A percentile compares a stretch with the other conserved stretches of the same genome.
These are phyloP conservation scores for Parachaetomium inaequale DNA, from an alignment of 495 filamentous ascomycete species.

Conservation along the genomic window DNA sequence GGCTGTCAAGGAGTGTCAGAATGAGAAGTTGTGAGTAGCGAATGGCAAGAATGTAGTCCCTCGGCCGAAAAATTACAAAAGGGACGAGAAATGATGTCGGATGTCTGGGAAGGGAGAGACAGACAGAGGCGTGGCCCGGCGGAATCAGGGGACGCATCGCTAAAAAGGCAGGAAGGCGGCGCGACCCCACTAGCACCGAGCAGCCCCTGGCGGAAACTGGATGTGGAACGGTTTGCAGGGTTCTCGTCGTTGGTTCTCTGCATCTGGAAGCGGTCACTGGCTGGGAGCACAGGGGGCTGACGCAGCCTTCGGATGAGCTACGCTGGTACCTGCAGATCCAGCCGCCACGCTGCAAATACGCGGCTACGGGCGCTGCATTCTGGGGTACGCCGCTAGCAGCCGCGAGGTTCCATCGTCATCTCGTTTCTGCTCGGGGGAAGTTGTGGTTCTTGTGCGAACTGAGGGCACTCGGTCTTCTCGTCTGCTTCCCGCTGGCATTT, in stretches of 20 bases:
- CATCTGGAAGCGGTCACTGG: not conserved
- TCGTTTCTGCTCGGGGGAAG: constrained; percentile 5
- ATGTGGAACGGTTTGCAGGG: constrained; percentile 10
- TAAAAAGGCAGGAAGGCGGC: not conserved
- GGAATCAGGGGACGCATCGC: constrained; percentile 3
- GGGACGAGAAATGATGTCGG: not conserved
- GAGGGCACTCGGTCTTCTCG: too few relatives aligned
- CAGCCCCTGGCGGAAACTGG: not conserved
- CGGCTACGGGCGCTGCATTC: not conserved
- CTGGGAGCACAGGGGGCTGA: not conserved
- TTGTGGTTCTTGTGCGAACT: too few relatives aligned
- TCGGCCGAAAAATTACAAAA: constrained; percentile 18
- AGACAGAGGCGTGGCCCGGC: not conserved
- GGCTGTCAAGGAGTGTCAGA: constrained; percentile 39
- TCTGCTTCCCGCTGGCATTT: too few relatives aligned
- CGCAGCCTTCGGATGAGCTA: constrained; percentile 8
- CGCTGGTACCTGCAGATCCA: not conserved
- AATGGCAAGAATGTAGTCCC: constrained; percentile 17
- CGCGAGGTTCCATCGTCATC: not conserved
- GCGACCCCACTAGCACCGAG: not conserved
- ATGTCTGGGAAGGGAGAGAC: constrained; percentile 1
- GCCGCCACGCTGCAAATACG: not conserved
- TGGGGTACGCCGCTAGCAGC: not conserved
- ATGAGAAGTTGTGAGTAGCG: constrained; percentile 18
- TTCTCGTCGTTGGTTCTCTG: not conserved